A percentile compares a stretch with the other conserved stretches of the same genome.
phyloP scores from a whole-genome alignment of 2,329 filamentous ascomycete species.

The Sclerotiophoma versabilis region DNA sequence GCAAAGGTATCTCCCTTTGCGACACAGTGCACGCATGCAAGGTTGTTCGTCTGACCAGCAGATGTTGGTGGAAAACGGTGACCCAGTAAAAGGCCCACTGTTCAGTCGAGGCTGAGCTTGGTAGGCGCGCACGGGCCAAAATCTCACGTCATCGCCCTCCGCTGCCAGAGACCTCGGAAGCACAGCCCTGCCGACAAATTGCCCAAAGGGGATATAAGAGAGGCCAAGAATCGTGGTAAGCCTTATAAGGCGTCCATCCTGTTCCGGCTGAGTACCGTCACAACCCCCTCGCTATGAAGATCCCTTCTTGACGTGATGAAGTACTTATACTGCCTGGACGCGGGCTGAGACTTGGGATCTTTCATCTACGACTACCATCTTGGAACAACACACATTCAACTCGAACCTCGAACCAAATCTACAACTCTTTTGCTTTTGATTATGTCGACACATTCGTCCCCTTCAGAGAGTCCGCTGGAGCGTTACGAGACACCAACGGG shows the following conservation, averaged over 20 bases:
- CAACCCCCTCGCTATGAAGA: neutral
- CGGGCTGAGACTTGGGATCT: neutral
- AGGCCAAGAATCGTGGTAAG: constrained; percentile 4
- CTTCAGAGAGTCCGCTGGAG: neutral
- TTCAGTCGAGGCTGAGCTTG: no score
- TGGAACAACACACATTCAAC: neutral
- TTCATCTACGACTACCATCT: neutral
- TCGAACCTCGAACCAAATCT: neutral
- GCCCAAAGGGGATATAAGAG: constrained; percentile 6
- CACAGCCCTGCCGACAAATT: neutral
- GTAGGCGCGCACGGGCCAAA: neutral
- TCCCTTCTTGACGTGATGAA: neutral
- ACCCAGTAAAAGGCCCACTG: no score
- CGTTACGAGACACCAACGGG: constrained; percentile 10
- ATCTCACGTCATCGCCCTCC: constrained; percentile 6
- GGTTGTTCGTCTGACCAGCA: no score
- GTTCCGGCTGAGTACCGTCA: neutral
- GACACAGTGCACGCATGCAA: no score
- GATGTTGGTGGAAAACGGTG: no score
- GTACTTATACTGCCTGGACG: neutral
- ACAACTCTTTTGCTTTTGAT: neutral
- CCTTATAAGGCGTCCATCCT: constrained; percentile 7
- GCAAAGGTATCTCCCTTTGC: no score
- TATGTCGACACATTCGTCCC: constrained; percentile 7
- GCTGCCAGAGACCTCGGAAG: neutral